Evolutionary conservation across 1,139 yeast species (phyloP).

Genomic region (Debaryomyces sp.): DNA sequence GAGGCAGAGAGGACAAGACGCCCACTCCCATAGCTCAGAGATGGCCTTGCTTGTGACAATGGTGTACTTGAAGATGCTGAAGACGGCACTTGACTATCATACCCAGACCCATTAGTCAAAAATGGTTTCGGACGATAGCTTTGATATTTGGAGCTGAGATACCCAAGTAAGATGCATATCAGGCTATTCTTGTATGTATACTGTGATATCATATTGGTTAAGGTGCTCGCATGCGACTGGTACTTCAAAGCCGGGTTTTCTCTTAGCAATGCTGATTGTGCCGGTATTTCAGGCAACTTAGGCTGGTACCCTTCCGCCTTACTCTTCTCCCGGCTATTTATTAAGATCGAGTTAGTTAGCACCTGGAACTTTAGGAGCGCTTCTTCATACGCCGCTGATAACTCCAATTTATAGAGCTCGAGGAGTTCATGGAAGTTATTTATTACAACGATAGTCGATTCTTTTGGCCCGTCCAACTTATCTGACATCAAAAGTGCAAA

Average conservation of each 20-base stretch:
- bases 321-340: conserved; percentile 23
- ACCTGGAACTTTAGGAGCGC: conserved; percentile 36
- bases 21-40: conserved; percentile 13
- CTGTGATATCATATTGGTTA: conserved; percentile 30
- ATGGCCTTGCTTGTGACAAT: conserved; percentile 3
- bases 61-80: conserved; percentile 9
- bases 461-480: conserved; percentile 13
- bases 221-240: conserved; percentile 32
- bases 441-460: conserved; percentile 25
- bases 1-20: conserved; percentile 24
- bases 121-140: conserved; percentile 8
- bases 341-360: conserved; percentile 24
- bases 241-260: conserved; percentile 37
- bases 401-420: conserved; percentile 39
- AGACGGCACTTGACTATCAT: conserved; percentile 6
- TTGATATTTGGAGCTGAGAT: conserved; percentile 31
- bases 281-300: conserved; percentile 33
- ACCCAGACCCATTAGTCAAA: background rate
- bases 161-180: conserved; percentile 35
- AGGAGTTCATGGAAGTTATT: conserved; percentile 39
- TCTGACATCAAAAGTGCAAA: conserved; percentile 21
- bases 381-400: conserved; percentile 39
- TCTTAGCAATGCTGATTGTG: conserved; percentile 30
- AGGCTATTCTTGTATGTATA: conserved; percentile 26
- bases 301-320: conserved; percentile 27